phyloP scores from a whole-genome alignment of 306 rosid genomes.

The Ammopiptanthus mongolicus region DNA sequence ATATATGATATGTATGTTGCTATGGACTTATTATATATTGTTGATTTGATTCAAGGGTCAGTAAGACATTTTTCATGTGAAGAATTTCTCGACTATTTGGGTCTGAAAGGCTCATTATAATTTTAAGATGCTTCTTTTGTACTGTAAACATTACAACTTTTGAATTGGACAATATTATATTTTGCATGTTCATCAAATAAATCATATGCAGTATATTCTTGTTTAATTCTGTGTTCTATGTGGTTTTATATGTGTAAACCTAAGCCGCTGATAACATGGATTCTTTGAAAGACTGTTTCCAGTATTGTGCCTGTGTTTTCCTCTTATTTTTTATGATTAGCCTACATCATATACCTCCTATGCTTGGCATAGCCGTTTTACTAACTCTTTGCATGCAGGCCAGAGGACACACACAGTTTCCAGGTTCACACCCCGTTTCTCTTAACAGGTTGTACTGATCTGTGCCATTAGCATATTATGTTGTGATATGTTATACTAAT shows the following conservation, averaged over 20 bases:
- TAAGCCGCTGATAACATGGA: conserved; percentile 3
- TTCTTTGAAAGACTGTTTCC: conserved; percentile 1
- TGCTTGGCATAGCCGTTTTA: conserved; percentile 17
- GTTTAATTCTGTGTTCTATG: neutral
- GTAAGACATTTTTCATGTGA: neutral
- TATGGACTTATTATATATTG: neutral
- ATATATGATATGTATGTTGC: neutral
- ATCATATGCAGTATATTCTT: neutral
- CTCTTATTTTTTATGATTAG: neutral
- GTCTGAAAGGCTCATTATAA: neutral
- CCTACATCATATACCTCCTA: conserved; percentile 2
- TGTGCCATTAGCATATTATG: conserved; percentile 16
- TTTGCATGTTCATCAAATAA: neutral
- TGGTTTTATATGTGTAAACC: neutral
- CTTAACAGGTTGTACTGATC: conserved; percentile 71
- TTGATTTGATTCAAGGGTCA: neutral
- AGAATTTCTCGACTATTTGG: neutral
- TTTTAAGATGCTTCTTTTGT: neutral
- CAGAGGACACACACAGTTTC: conserved; percentile 82
- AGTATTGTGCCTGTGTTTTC: neutral
- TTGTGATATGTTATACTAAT: neutral
- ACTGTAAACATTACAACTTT: neutral
- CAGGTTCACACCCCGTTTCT: conserved; percentile 99
- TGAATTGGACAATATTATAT: neutral
- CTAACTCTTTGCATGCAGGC: conserved; percentile 51